These are phyloP conservation scores for Lagenaria siceraria DNA, from an alignment of 306 rosid species.

Conservation along the genomic window DNA sequence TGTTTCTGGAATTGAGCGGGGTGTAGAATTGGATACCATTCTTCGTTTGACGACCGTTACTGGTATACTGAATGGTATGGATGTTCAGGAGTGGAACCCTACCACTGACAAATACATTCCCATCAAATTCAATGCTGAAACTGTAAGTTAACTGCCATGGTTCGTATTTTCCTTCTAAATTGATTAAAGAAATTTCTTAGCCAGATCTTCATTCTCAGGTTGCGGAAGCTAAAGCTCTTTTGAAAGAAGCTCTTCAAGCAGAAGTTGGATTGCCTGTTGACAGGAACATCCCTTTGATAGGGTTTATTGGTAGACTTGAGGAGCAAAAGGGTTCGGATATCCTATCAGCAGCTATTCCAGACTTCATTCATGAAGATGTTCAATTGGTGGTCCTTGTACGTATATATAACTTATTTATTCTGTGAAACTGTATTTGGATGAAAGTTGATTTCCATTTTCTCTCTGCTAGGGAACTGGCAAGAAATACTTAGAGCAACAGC, in stretches of 20 bases:
- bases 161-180: neutral
- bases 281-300: conserved; percentile 57
- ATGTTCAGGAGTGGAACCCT: conserved; percentile 43
- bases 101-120: conserved; percentile 20
- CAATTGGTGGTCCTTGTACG: conserved; percentile 82
- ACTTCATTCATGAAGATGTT: conserved; percentile 40
- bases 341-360: conserved; percentile 67
- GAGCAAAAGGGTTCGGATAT: conserved; percentile 99
- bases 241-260: conserved; percentile 92
- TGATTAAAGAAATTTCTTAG: neutral
- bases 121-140: conserved; percentile 23
- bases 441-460: conserved; percentile 1
- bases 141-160: conserved; percentile 14
- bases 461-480: conserved; percentile 36
- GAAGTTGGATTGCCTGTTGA: conserved; percentile 88
- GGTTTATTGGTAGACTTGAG: conserved; percentile 88
- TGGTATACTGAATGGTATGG: conserved; percentile 41
- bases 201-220: conserved; percentile 31
- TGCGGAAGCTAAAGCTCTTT: conserved; percentile 44
- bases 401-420: neutral
- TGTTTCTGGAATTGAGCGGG: conserved; percentile 28
- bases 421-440: neutral
- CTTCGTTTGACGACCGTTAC: conserved; percentile 21
- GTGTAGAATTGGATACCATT: conserved; percentile 26
- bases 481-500: conserved; percentile 25